Base-by-base conservation (phyloP, 164 flowering plant species). In the Piper longum region DNA sequence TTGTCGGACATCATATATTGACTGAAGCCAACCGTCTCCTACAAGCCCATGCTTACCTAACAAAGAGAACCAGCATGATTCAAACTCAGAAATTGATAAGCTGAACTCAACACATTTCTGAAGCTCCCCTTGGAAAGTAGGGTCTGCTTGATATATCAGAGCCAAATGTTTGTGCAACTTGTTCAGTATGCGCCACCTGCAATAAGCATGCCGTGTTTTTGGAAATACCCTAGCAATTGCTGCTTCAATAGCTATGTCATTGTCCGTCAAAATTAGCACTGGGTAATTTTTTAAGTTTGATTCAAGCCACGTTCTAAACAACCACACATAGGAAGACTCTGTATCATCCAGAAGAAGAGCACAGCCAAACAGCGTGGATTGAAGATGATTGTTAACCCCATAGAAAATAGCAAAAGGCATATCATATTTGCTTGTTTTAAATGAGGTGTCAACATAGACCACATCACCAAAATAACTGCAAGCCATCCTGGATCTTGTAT, bases 81-180 rank as follows among this genome's bases (percentile, higher is more conserved):
- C 91, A 82, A 85, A 85, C 68, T 85, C 91, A 63, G 83, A 75
- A 54, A 71, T 65, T 5, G 81, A 69, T 56, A 78, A 80, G 13
- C 79, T 68, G 57, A 70, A 44, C 65, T 72, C 71, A 11, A 78
- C 69, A 56, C 83, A 80, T 64, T 74, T 77, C 45, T 78, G 77
- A 55, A 80, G 60, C 42, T 80, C 83, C 57, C 72, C 70, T 70
- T 78, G 78, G 61, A 80, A 80, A 66, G 65, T 72, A 1, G 75
- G 81, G 62, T 73, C 67, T 43, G 66, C 67, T 16, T 64, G 66
- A 60, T 66, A 72, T 57, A 75, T 57, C 65, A 63, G 74, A 19
- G 76, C 65, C 61, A 78, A 61, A 65, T 75, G 75, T 66, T 77
- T 78, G 60, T 74, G 78, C 66, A 65, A 72, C 72, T 77, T 74